Evolutionary conservation across 192 early-diverging fungal genomes (phyloP).

Genomic region (Chytriomyces confervae): DNA sequence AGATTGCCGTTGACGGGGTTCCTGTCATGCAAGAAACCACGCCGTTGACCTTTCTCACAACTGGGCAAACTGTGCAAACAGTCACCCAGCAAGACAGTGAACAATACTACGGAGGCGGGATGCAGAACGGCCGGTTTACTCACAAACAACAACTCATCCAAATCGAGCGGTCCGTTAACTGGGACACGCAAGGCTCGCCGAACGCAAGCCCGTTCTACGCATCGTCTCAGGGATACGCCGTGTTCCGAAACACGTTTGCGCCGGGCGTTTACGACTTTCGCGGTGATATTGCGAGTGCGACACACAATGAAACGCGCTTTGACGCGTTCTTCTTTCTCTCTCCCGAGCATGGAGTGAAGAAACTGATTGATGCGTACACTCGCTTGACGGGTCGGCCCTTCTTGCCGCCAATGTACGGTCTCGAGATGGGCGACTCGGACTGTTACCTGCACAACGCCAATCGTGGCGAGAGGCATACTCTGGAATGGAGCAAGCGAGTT

Average conservation of each 20-base stretch:
- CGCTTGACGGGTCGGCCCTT: conserved; percentile 14
- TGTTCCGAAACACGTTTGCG: conserved; percentile 28
- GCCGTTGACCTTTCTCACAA: no score
- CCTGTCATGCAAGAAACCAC: no score
- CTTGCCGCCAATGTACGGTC: conserved; percentile 12
- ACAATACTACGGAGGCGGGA: conserved; percentile 27
- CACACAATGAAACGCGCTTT: conserved; percentile 16
- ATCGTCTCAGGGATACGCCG: conserved; percentile 15
- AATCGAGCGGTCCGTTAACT: conserved; percentile 20
- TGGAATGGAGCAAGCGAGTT: background rate
- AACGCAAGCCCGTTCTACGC: conserved; percentile 19
- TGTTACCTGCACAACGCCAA: conserved; percentile 23
- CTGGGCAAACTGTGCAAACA: conserved; percentile 1
- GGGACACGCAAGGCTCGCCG: conserved; percentile 2
- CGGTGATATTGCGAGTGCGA: background rate
- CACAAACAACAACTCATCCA: conserved; percentile 3
- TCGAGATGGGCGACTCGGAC: conserved; percentile 21
- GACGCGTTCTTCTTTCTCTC: conserved; percentile 15
- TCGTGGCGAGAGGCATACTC: conserved; percentile 5
- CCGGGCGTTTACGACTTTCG: conserved; percentile 19
- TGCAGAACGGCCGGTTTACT: conserved; percentile 21
- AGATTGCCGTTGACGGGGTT: no score
- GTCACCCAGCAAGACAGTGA: background rate
- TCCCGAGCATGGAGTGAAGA: background rate
- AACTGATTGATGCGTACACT: conserved; percentile 3